Evolutionary conservation across 768 basidiomycete genomes (phyloP), one percentile per base, ranked within the genome.

Genomic region (Leucocoprinus birnbaumii): DNA sequence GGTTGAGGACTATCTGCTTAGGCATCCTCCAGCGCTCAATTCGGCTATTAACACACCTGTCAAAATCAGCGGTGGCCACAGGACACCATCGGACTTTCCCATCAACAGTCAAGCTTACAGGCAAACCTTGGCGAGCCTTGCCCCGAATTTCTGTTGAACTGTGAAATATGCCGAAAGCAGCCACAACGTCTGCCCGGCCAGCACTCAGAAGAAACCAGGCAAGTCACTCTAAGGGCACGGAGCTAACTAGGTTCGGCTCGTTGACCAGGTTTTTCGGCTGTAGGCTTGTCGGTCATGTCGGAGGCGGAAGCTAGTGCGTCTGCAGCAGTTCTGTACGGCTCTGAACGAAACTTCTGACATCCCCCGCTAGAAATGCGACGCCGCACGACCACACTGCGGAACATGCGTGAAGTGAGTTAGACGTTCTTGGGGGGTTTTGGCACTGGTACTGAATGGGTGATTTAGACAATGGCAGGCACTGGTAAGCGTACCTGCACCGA

Each of bases 281-380:
- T 48, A 90, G 88, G 89, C 89, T 46, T 91, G 89, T 70, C 80
- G 85, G 25, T 83, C 89, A 44, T 93, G 91, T 72, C 85, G 91
- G 59, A 91, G 85, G 69, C 77, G 89, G 68, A 93, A 93, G 70
- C 80, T 93, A 62, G 91, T 91, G 71, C 56, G 86, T 73, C 41
- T 37, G 13, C 38, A 10, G 38, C 4, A 16, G 21, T n/a, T 19
- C 35, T 38, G 54, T 21, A 25, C 40, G 37, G 8, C 37, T 11
- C 35, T 34, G 41, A 9, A 9, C 24, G 19, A n/a, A n/a, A 27
- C 31, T 34, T 57, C n/a, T 51, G 50, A n/a, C 18, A 31, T 31
- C 4, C 13, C 13, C 38, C 18, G 51, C 22, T 62, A 93, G 90
- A 92, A 91, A 87, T 94, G 91, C 61, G 91, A 94, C 69, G 91